A percentile compares a stretch with the other conserved stretches of the same genome.
These are phyloP conservation scores for Coniferiporia weirii DNA, from an alignment of 1,284 basidiomycete genomes.

Conservation along the genomic window DNA sequence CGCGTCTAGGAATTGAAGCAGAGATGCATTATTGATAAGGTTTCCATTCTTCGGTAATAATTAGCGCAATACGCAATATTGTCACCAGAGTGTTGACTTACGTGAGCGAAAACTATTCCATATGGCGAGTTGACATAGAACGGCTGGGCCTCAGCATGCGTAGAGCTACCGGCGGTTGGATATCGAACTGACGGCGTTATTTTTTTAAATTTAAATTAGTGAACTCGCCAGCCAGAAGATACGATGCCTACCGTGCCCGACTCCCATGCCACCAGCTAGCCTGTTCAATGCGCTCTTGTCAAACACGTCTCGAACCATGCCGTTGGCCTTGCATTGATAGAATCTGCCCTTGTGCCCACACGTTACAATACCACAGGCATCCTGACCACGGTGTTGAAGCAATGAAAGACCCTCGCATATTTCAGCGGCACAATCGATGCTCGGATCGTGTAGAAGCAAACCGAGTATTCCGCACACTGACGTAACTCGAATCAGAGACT, in stretches of 20 bases:
- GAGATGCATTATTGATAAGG: constrained; percentile 86
- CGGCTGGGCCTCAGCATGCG: constrained; percentile 97
- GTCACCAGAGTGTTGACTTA: constrained; percentile 36
- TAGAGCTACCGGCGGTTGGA: constrained; percentile 96
- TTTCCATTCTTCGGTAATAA: constrained; percentile 83
- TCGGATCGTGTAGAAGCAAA: constrained; percentile 74
- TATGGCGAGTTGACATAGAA: constrained; percentile 99
- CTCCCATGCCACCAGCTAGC: constrained; percentile 92
- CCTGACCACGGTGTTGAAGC: constrained; percentile 93
- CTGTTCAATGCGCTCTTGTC: constrained; percentile 75
- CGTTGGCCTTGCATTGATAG: constrained; percentile 99
- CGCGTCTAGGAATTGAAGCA: constrained; percentile 92
- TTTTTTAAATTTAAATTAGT: no score
- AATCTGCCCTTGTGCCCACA: constrained; percentile 94
- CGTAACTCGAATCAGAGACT: background rate
- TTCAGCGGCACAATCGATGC: constrained; percentile 74
- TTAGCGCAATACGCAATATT: constrained; percentile 14
- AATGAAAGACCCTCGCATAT: constrained; percentile 89
- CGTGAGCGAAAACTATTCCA: constrained; percentile 97
- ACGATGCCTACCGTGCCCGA: constrained; percentile 81
- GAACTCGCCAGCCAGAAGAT: constrained; percentile 20
- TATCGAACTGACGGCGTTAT: constrained; percentile 77
- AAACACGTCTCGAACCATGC: constrained; percentile 99
- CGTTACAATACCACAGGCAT: constrained; percentile 97
- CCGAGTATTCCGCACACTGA: constrained; percentile 89